phyloP scores from a whole-genome alignment of 495 filamentous ascomycete species.

The Delitschia confertaspora region DNA sequence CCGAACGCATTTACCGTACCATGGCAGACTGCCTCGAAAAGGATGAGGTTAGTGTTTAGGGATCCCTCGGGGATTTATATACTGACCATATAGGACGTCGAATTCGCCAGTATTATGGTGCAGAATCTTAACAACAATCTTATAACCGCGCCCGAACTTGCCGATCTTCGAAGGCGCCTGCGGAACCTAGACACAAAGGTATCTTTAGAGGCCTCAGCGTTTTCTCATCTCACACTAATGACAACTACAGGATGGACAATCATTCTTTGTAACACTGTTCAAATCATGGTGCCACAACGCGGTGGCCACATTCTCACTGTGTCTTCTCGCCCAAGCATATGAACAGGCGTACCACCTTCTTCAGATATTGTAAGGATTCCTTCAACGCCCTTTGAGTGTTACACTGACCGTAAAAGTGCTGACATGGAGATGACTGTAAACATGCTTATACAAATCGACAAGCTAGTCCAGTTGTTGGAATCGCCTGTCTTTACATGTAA shows the following conservation, averaged over 20 bases:
- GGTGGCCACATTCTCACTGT: slow-evolving; percentile 93
- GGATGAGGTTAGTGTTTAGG: slow-evolving; percentile 56
- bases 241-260: slow-evolving; percentile 68
- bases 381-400: not conserved
- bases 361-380: slow-evolving; percentile 72
- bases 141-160: slow-evolving; percentile 90
- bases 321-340: slow-evolving; percentile 92
- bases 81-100: slow-evolving; percentile 55
- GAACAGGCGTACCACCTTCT: slow-evolving; percentile 96
- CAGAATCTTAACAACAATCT: slow-evolving; percentile 99
- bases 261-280: slow-evolving; percentile 89
- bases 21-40: slow-evolving; percentile 95
- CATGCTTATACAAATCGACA: slow-evolving; percentile 98
- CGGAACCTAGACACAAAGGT: slow-evolving; percentile 83
- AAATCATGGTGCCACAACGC: slow-evolving; percentile 98
- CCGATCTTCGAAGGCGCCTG: slow-evolving; percentile 80
- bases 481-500: slow-evolving; percentile 95
- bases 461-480: slow-evolving; percentile 93
- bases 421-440: slow-evolving; percentile 99
- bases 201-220: slow-evolving; percentile 3
- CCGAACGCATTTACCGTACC: slow-evolving; percentile 93
- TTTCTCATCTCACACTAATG: slow-evolving; percentile 13
- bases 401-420: slow-evolving; percentile 54
- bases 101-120: slow-evolving; percentile 99
- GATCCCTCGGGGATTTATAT: not conserved